These are phyloP conservation scores for Cylindrotheca fusiformis DNA, from an alignment of 108 stramenopile species.

Conservation along the genomic window DNA sequence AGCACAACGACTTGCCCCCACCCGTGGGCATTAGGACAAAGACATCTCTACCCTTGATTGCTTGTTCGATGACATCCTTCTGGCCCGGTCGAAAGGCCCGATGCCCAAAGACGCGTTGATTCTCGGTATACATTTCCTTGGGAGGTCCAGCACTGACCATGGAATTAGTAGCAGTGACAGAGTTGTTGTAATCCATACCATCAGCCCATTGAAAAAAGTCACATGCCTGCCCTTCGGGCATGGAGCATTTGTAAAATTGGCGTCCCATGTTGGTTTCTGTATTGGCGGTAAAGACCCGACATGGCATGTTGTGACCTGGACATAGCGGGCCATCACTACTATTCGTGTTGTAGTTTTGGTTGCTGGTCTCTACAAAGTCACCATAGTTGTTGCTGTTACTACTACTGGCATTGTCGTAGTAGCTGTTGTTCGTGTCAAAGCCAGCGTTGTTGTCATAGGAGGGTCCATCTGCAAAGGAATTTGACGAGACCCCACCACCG, in stretches of 20 bases:
- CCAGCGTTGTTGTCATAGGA: slow-evolving; percentile 1
- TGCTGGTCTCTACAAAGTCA: not conserved
- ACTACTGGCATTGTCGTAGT: slow-evolving; percentile 3
- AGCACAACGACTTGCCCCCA: slow-evolving; percentile 89
- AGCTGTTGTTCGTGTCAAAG: not conserved
- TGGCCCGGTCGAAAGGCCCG: slow-evolving; percentile 89
- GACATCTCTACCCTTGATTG: slow-evolving; percentile 88
- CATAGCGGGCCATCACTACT: slow-evolving; percentile 40
- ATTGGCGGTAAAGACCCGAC: slow-evolving; percentile 55
- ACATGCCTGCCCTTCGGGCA: slow-evolving; percentile 67
- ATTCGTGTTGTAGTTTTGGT: not conserved
- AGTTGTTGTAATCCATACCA: slow-evolving; percentile 41
- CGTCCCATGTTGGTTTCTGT: slow-evolving; percentile 67
- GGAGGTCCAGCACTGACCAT: slow-evolving; percentile 4
- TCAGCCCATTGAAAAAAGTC: slow-evolving; percentile 92
- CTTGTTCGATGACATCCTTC: slow-evolving; percentile 85
- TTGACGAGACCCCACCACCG: no score
- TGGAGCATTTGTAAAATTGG: slow-evolving; percentile 84
- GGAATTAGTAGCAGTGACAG: not conserved
- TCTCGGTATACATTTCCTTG: slow-evolving; percentile 57
- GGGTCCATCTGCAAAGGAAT: no score
- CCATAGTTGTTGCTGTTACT: not conserved
- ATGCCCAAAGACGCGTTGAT: slow-evolving; percentile 85
- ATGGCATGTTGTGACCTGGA: slow-evolving; percentile 75
- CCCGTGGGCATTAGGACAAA: slow-evolving; percentile 99